Base-by-base conservation (phyloP, 805 yeast species). In the Ogataea paradorogensis region DNA sequence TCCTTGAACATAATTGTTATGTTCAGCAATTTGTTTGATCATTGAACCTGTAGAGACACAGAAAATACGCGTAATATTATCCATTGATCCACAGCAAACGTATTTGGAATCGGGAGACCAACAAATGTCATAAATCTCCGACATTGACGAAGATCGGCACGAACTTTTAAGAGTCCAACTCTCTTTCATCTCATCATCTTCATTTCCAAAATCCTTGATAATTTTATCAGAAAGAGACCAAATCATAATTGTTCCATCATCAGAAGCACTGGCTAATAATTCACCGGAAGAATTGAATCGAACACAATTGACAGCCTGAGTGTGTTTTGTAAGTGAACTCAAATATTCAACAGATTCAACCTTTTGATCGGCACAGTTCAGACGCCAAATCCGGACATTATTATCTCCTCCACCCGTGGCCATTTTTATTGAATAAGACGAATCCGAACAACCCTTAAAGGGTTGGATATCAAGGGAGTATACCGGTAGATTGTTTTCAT, bases 371-470 rank as follows among this genome's bases (percentile, higher is more conserved):
- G 49, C 40, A 33, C 52, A 60, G 2, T 38, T 32, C 22, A 59
- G 42, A 30, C 52, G 49, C 70, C 70, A 65, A 18, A 65, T 50
- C 35, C 97, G 70, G n/a, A 88, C 83, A 51, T 86, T 85, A 58
- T 84, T 85, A 61, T 93, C 99, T 29, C 97, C 97, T 16, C 98
- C 98, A 0, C 88, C 95, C 0, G 98, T 91, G 3, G 82, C 91
- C 25, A 91, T 64, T 35, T 95, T 72, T 15, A 56, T 51, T 0
- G 73, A 56, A 8, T 25, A 32, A 9, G 35, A 20, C 8, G 30
- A 34, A 7, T 14, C 31, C 16, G 55, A 50, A 5, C 6, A 18
- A 18, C 6, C 20, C 9, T 45, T 27, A 7, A 29, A 47, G 1
- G 80, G 80, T 55, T 84, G 90, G 56, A 81, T 78, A 43, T 76